These are phyloP conservation scores for Neohortaea acidophila DNA, from an alignment of 495 filamentous ascomycete species.

Conservation along the genomic window DNA sequence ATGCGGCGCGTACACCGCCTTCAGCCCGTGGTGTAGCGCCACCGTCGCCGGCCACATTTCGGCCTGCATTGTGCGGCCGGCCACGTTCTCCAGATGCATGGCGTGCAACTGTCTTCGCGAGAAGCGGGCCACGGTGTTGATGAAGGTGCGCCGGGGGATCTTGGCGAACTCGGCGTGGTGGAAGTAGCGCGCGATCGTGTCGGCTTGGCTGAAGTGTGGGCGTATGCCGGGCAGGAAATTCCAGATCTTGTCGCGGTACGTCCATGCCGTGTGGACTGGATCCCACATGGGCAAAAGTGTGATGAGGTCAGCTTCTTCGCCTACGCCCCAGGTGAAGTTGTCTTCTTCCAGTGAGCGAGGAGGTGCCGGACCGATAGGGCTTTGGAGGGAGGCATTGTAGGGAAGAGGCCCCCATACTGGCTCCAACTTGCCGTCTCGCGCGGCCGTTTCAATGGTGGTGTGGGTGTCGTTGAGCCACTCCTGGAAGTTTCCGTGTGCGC, in stretches of 20 bases:
- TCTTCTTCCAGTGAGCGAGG: slow-evolving; percentile 39
- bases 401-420: slow-evolving; percentile 50
- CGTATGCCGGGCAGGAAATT: slow-evolving; percentile 39
- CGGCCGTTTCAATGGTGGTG: slow-evolving; percentile 20
- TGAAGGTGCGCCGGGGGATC: slow-evolving; percentile 48
- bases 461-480: slow-evolving; percentile 35
- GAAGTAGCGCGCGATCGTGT: slow-evolving; percentile 20
- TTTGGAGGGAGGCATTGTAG: slow-evolving; percentile 32
- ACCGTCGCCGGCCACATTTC: slow-evolving; percentile 57
- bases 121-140: slow-evolving; percentile 50
- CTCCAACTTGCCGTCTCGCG: slow-evolving; percentile 22
- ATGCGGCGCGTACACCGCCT: slow-evolving; percentile 52
- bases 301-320: slow-evolving; percentile 62
- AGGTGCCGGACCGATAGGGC: slow-evolving; percentile 43
- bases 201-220: slow-evolving; percentile 20
- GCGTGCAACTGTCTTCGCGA: slow-evolving; percentile 46
- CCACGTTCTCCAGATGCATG: slow-evolving; percentile 45
- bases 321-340: slow-evolving; percentile 55
- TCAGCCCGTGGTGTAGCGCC: slow-evolving; percentile 54
- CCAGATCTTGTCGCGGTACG: slow-evolving; percentile 44
- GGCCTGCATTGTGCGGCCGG: slow-evolving; percentile 46
- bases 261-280: slow-evolving; percentile 47
- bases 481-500: slow-evolving; percentile 46
- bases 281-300: slow-evolving; percentile 57
- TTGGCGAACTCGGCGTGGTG: slow-evolving; percentile 18